These are phyloP conservation scores for Nigrospora oryzae DNA, from an alignment of 2,329 filamentous ascomycete species.

Conservation along the genomic window DNA sequence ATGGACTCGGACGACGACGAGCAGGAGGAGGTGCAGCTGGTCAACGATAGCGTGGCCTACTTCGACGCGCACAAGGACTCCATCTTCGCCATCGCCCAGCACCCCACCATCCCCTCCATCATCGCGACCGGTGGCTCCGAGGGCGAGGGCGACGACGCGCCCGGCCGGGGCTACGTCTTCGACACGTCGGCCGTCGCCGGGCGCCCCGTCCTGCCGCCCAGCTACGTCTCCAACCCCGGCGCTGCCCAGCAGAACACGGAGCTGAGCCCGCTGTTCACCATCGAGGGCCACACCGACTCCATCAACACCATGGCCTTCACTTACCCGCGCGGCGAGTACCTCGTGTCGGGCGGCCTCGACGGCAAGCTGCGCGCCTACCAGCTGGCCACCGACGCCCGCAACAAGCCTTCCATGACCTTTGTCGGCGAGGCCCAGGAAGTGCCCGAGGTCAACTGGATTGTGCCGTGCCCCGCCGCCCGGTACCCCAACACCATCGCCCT, in stretches of 20 bases:
- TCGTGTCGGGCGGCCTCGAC: conserved; percentile 82
- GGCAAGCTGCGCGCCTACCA: conserved; percentile 70
- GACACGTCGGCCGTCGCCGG: conserved; percentile 58
- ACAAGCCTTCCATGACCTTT: conserved; percentile 47
- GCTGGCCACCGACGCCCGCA: conserved; percentile 33
- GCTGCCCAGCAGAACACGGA: conserved; percentile 42
- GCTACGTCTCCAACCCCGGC: conserved; percentile 61
- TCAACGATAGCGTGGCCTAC: conserved; percentile 90
- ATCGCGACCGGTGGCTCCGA: conserved; percentile 78
- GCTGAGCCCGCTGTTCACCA: conserved; percentile 58
- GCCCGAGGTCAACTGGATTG: conserved; percentile 89
- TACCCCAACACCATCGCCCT: conserved; percentile 79
- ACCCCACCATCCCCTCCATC: conserved; percentile 69
- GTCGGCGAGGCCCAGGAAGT: conserved; percentile 80
- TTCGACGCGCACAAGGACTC: conserved; percentile 87
- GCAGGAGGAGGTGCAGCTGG: conserved; percentile 63
- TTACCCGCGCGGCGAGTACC: conserved; percentile 70
- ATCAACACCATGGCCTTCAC: conserved; percentile 85
- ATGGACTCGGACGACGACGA: conserved; percentile 73
- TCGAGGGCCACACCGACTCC: conserved; percentile 89
- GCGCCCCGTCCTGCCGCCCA: conserved; percentile 64
- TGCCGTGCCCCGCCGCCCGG: conserved; percentile 60
- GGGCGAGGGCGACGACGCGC: conserved; percentile 47
- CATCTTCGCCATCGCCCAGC: conserved; percentile 91
- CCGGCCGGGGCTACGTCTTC: conserved; percentile 79